phyloP scores from a whole-genome alignment of 164 flowering plant species.

The Protea cynaroides region DNA sequence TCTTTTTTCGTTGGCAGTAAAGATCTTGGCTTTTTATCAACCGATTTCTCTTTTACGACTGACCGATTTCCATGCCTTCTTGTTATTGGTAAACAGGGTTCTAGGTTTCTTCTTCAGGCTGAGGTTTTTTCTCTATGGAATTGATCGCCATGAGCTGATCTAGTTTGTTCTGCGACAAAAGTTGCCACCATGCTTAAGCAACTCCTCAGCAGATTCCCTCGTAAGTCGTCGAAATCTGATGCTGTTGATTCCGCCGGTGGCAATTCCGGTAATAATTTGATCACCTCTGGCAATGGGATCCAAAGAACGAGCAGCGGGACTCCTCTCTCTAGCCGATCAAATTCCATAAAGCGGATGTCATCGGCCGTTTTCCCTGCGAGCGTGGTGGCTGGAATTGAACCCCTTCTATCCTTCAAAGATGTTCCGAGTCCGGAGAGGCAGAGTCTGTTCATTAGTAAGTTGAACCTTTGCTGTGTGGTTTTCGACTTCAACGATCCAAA shows the following conservation, averaged over 20 bases:
- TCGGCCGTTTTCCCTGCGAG: constrained; percentile 86
- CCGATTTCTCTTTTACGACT: not conserved
- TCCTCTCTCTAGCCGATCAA: constrained; percentile 25
- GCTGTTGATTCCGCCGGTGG: constrained; percentile 24
- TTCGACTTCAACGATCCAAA: constrained; percentile 71
- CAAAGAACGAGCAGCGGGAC: constrained; percentile 27
- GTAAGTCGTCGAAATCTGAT: constrained; percentile 55
- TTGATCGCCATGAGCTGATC: constrained; percentile 9
- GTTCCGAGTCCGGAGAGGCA: constrained; percentile 65
- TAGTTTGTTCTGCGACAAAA: not conserved
- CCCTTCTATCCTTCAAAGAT: constrained; percentile 69
- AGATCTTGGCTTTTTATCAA: constrained; percentile 11
- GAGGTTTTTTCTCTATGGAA: not conserved
- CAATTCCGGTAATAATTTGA: constrained; percentile 12
- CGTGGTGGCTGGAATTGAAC: constrained; percentile 72
- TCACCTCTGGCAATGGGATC: constrained; percentile 15
- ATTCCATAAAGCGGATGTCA: constrained; percentile 46
- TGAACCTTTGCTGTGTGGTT: constrained; percentile 71
- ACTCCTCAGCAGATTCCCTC: constrained; percentile 56
- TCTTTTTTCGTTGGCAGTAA: not conserved
- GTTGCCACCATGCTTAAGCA: constrained; percentile 61
- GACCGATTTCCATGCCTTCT: not conserved
- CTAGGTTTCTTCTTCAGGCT: not conserved
- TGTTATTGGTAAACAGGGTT: constrained; percentile 7
- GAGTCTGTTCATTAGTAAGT: constrained; percentile 79